These are phyloP conservation scores for Phialophora tarda DNA, from an alignment of 2,329 filamentous ascomycete species.

Conservation along the genomic window DNA sequence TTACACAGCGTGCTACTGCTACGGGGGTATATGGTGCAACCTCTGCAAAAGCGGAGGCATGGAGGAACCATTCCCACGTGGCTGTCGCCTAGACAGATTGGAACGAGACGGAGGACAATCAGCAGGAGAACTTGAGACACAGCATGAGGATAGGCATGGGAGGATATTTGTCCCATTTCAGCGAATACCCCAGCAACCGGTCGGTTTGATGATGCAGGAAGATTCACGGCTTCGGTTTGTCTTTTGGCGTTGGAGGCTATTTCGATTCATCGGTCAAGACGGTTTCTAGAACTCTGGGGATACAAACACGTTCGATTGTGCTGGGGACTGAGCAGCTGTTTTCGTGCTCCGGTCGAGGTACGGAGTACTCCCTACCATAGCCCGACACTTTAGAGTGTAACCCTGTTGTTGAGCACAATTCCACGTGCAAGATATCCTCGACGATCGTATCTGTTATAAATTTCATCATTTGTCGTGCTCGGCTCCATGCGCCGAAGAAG, in stretches of 20 bases:
- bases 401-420: background rate
- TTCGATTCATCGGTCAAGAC: background rate
- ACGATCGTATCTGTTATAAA: background rate
- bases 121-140: background rate
- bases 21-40: constrained; percentile 9
- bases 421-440: background rate
- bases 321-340: background rate
- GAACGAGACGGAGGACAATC: background rate
- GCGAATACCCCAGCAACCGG: constrained; percentile 1
- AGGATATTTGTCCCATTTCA: background rate
- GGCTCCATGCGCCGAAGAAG: background rate
- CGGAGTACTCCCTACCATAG: background rate
- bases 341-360: background rate
- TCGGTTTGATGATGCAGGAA: background rate
- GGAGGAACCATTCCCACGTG: constrained; percentile 3
- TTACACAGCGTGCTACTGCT: constrained; percentile 7
- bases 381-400: background rate
- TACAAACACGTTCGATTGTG: background rate
- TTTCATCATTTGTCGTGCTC: background rate
- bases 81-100: background rate
- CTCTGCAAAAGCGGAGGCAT: background rate
- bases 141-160: background rate
- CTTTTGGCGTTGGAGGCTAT: background rate
- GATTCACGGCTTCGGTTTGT: background rate
- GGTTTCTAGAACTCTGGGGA: background rate